Base-by-base conservation (phyloP, 345 rosid genomes). In the Passiflora organensis region DNA sequence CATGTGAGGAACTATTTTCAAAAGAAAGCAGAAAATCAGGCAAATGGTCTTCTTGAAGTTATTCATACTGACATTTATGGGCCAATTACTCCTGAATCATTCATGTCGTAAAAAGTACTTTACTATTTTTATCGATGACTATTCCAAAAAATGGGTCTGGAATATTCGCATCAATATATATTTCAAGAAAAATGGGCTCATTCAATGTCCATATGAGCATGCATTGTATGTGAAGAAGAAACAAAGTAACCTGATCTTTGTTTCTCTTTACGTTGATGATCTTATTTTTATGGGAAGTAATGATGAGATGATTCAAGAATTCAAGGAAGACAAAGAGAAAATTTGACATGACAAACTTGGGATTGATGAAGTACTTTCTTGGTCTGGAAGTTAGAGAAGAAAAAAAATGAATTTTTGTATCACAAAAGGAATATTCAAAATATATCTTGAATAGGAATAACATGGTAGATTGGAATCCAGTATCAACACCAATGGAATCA, bases 341-440 rank as follows among this genome's bases (percentile, higher is more conserved):
- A 39, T 39, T 10, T 39, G 43, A 39, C 2, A 39, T 39, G n/a
- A 39, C 14, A 10, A 13, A 39, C 43, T 10, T 39, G 12, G 43
- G 43, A 10, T 10, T 39, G 4, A 10, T 39, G 43, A 2, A 4
- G 2, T 14, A 39, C 12, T 39, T 39, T 39, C 43, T 39, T 39
- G 43, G 43, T 1, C 5, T 39, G 43, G n/a, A 39, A 14, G n/a
- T 39, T 23, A 43, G 41, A 16, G 41, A 56, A 56, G 50, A 11
- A 25, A 8, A 56, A n/a, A 17, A 16, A 15, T 49, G 51, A 0
- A 43, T 56, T 10, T 56, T 56, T 43, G 49, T 55, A 2, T 42
- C 48, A 21, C 48, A 55, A n/a, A 48, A 41, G 4, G 20, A 32
- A 39, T 55, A 38, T 54, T 28, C 34, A 39, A 6, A 23, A 9